These are phyloP conservation scores for Curvularia lunata DNA, from an alignment of 2,329 filamentous ascomycete genomes.

Conservation along the genomic window DNA sequence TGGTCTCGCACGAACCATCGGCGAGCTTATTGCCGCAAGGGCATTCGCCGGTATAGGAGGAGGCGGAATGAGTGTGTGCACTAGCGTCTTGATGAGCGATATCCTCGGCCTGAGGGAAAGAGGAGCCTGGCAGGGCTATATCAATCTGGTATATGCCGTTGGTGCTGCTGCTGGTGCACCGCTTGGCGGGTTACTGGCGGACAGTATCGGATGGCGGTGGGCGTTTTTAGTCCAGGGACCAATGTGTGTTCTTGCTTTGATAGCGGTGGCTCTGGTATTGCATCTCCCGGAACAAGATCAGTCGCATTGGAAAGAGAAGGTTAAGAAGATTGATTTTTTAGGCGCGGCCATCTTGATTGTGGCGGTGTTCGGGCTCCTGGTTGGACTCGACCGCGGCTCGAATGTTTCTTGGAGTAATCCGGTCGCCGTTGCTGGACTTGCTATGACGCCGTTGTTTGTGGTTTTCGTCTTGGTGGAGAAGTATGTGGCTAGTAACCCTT, in stretches of 20 bases:
- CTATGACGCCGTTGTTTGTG: slow-evolving; percentile 64
- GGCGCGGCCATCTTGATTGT: slow-evolving; percentile 70
- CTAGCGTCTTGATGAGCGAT: slow-evolving; percentile 73
- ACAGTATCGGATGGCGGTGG: slow-evolving; percentile 78
- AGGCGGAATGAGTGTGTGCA: slow-evolving; percentile 73
- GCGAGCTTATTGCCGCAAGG: slow-evolving; percentile 69
- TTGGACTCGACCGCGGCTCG: slow-evolving; percentile 75
- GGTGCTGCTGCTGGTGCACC: slow-evolving; percentile 73
- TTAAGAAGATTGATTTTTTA: slow-evolving; percentile 73
- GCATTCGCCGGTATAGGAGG: slow-evolving; percentile 70
- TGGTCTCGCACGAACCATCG: slow-evolving; percentile 68
- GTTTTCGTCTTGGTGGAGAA: slow-evolving; percentile 74
- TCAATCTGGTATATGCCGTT: slow-evolving; percentile 74
- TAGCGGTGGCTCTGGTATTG: slow-evolving; percentile 68
- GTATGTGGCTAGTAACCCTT: slow-evolving; percentile 71
- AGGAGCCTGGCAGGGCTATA: slow-evolving; percentile 74
- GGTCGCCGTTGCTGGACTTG: slow-evolving; percentile 64
- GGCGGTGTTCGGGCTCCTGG: slow-evolving; percentile 69
- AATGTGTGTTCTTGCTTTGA: slow-evolving; percentile 68
- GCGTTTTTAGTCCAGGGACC: slow-evolving; percentile 75
- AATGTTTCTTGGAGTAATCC: slow-evolving; percentile 71
- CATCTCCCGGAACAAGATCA: slow-evolving; percentile 65
- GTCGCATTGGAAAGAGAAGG: slow-evolving; percentile 68
- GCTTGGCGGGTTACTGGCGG: slow-evolving; percentile 72
- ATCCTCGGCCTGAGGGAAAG: slow-evolving; percentile 72